These are phyloP conservation scores for Xylaria scruposa DNA, from an alignment of 495 filamentous ascomycete species.

Conservation along the genomic window DNA sequence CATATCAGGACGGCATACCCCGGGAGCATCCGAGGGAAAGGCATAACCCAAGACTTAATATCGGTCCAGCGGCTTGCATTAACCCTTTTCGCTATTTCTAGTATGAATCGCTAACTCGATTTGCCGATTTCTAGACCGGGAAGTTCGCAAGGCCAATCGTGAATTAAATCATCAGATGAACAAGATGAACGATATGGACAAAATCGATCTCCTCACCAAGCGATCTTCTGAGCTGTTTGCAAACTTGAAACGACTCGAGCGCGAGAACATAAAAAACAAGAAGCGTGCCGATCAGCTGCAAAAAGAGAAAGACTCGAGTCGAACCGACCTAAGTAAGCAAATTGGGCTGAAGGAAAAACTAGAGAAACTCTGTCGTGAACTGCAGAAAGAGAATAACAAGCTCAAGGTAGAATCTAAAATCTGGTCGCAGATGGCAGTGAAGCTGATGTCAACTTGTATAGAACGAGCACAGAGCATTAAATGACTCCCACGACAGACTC, in stretches of 20 bases:
- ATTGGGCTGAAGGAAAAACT: constrained; percentile 89
- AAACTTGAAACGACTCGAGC: constrained; percentile 93
- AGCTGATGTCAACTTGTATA: constrained; percentile 51
- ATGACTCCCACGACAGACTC: constrained; percentile 81
- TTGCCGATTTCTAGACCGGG: constrained; percentile 51
- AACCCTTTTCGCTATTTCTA: neutral
- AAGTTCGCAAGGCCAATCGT: constrained; percentile 90
- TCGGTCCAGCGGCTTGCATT: neutral
- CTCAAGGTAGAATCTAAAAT: constrained; percentile 67
- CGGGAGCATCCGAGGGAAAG: neutral
- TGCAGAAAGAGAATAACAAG: constrained; percentile 95
- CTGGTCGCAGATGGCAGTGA: neutral
- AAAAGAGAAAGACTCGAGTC: constrained; percentile 91
- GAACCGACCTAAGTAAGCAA: constrained; percentile 86
- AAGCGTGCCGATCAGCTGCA: constrained; percentile 93
- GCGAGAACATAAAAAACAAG: constrained; percentile 92
- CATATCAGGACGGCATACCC: neutral
- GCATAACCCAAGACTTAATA: neutral
- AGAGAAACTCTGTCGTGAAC: constrained; percentile 90
- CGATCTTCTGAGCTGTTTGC: constrained; percentile 89
- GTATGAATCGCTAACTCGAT: constrained; percentile 4
- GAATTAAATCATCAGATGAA: constrained; percentile 82
- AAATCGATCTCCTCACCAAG: constrained; percentile 87
- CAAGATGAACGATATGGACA: constrained; percentile 73
- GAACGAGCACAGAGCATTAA: constrained; percentile 89